Conservation (phyloP, 1,284 basidiomycete species). For the Puccinia coronata region DNA sequence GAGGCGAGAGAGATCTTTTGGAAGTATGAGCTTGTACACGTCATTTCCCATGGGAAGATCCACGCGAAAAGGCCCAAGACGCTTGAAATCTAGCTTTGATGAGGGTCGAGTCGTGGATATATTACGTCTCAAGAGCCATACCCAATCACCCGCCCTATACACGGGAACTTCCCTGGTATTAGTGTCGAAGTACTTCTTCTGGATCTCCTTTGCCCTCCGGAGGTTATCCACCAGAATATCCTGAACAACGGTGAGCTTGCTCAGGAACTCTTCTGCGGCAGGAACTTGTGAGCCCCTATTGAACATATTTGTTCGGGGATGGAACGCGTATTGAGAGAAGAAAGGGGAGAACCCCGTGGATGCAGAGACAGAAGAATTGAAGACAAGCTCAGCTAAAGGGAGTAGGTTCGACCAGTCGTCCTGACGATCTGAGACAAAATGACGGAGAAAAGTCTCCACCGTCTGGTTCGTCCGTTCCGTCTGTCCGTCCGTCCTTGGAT, state of each 20-base stretch:
- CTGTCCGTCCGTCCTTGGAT: slow-evolving; percentile 34
- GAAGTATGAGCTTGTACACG: neutral
- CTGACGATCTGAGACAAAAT: slow-evolving; percentile 50
- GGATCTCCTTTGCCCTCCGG: neutral
- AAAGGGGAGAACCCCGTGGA: slow-evolving; percentile 59
- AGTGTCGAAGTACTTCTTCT: neutral
- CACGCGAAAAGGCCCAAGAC: neutral
- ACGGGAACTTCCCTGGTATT: neutral
- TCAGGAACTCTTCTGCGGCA: neutral
- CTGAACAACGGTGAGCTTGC: neutral
- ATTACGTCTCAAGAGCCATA: neutral
- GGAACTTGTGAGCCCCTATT: neutral
- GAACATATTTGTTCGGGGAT: neutral
- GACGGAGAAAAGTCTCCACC: slow-evolving; percentile 48
- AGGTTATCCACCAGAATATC: neutral
- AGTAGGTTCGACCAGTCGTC: slow-evolving; percentile 54
- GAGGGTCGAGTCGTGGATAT: neutral
- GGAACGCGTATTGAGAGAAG: slow-evolving; percentile 53
- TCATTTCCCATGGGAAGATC: neutral
- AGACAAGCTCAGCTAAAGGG: slow-evolving; percentile 57
- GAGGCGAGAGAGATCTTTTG: neutral
- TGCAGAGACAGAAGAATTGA: slow-evolving; percentile 59
- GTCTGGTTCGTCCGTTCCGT: slow-evolving; percentile 5
- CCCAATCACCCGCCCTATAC: neutral
- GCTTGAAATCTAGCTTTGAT: neutral